phyloP scores from a whole-genome alignment of 441 rosid species.

The Eruca vesicaria region DNA sequence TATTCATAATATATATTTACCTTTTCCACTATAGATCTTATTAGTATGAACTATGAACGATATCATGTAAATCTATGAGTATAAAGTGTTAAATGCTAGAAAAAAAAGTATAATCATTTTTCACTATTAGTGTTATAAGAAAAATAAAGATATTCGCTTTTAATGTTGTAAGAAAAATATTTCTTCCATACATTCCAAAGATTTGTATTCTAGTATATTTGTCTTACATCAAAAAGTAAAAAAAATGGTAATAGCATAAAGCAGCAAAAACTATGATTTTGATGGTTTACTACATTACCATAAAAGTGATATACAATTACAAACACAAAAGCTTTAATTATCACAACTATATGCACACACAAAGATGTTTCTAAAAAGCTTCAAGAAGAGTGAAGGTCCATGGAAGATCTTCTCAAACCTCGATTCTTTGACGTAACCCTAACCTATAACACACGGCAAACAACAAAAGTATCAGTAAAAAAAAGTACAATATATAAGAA shows the following conservation, averaged over 20 bases:
- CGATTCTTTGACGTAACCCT: slow-evolving; percentile 47
- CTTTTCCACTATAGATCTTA: neutral
- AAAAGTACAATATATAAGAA: neutral
- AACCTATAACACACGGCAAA: slow-evolving; percentile 35
- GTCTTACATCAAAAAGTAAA: neutral
- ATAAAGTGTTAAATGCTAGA: neutral
- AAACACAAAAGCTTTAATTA: neutral
- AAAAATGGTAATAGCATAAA: neutral
- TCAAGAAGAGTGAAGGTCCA: slow-evolving; percentile 36
- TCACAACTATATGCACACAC: neutral
- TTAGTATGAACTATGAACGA: neutral
- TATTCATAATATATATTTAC: neutral
- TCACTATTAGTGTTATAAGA: neutral
- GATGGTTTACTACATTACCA: neutral
- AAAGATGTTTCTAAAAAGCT: neutral
- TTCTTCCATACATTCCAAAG: too few species aligned
- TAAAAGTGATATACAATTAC: neutral
- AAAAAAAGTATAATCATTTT: neutral
- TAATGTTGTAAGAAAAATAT: too few species aligned
- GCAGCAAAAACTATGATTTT: neutral
- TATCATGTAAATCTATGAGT: neutral
- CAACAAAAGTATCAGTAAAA: neutral
- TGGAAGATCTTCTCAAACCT: slow-evolving; percentile 38
- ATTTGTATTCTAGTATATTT: too few species aligned
- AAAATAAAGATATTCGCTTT: neutral